Conservation (phyloP, 768 basidiomycete genomes). For the Chalciporus sphaerocephalus region DNA sequence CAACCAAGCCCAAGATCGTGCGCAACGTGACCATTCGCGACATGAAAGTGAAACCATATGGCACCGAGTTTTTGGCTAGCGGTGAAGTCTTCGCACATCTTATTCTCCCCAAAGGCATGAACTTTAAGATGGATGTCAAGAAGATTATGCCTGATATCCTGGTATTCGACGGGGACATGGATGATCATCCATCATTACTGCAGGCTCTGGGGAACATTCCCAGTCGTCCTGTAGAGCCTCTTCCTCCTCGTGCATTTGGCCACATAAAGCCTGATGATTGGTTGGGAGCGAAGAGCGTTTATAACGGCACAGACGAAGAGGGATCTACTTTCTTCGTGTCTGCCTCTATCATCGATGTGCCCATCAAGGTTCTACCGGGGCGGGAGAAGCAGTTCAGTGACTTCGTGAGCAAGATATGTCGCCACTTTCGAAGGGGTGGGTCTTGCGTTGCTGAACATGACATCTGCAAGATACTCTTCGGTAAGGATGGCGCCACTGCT, state of each 20-base stretch:
- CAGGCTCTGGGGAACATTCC: constrained; percentile 33
- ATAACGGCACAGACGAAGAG: constrained; percentile 41
- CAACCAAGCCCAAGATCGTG: constrained; percentile 60
- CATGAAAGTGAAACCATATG: constrained; percentile 62
- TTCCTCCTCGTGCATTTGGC: constrained; percentile 71
- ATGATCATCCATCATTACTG: constrained; percentile 24
- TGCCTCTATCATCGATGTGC: constrained; percentile 68
- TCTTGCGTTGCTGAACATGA: constrained; percentile 3
- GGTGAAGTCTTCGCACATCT: constrained; percentile 63
- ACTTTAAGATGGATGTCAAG: constrained; percentile 58
- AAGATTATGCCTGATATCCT: constrained; percentile 72
- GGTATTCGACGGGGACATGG: constrained; percentile 69
- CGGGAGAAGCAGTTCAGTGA: constrained; percentile 70
- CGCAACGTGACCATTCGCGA: constrained; percentile 68
- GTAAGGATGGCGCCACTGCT: constrained; percentile 58
- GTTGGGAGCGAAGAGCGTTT: constrained; percentile 46
- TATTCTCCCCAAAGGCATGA: constrained; percentile 66
- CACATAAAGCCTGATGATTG: constrained; percentile 70
- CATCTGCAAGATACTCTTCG: constrained; percentile 59
- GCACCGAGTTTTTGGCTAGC: constrained; percentile 54
- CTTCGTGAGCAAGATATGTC: constrained; percentile 69
- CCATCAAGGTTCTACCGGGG: constrained; percentile 73
- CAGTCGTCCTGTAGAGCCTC: constrained; percentile 54
- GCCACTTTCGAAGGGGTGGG: neutral
- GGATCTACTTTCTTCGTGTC: constrained; percentile 56